phyloP scores from a whole-genome alignment of 2,329 filamentous ascomycete species.

The Diaporthe sp. region DNA sequence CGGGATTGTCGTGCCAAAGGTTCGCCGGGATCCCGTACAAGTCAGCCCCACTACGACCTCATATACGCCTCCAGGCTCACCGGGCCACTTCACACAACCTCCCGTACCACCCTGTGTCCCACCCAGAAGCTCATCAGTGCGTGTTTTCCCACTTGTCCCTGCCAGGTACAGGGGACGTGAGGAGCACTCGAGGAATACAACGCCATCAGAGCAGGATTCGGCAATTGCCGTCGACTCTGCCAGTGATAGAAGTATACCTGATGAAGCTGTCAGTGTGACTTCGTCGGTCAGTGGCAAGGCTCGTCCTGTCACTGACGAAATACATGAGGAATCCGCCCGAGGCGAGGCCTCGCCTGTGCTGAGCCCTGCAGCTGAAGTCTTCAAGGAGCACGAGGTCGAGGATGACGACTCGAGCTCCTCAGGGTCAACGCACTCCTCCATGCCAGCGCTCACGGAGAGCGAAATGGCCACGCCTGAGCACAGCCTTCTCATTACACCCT shows the following conservation, averaged over 20 bases:
- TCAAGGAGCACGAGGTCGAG: conserved; percentile 1
- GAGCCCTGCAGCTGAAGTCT: conserved; percentile 35
- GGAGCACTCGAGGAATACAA: background rate
- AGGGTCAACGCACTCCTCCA: conserved; percentile 48
- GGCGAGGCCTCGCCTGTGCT: background rate
- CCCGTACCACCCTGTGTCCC: background rate
- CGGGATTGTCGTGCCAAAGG: background rate
- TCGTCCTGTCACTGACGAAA: background rate
- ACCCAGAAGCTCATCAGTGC: conserved; percentile 22
- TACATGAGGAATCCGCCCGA: background rate
- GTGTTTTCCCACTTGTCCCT: conserved; percentile 46
- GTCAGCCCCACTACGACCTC: background rate
- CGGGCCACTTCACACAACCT: conserved; percentile 20
- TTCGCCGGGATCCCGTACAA: background rate
- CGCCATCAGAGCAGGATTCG: background rate
- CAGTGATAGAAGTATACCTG: background rate
- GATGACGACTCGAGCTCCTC: conserved; percentile 32
- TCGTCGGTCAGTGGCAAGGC: background rate
- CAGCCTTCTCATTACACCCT: conserved; percentile 49
- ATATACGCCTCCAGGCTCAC: conserved; percentile 18
- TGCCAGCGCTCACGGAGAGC: conserved; percentile 51
- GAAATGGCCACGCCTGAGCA: conserved; percentile 48
- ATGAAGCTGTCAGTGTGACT: conserved; percentile 6
- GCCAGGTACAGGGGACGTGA: conserved; percentile 37
- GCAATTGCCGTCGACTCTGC: background rate